phyloP scores from a whole-genome alignment of 768 basidiomycete genomes.

The Lepiota subincarnata region DNA sequence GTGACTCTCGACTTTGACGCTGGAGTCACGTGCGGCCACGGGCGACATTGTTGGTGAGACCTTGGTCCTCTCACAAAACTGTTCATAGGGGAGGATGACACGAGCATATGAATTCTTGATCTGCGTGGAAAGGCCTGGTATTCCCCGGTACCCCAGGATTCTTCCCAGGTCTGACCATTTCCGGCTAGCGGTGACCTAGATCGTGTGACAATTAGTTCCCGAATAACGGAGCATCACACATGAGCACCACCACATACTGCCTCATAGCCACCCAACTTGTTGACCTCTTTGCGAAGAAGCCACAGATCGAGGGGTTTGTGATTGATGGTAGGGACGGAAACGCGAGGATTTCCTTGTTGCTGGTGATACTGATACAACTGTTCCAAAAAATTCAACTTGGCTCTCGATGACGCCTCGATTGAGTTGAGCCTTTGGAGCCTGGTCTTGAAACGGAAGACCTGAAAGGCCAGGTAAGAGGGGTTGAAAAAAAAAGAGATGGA shows the following conservation, averaged over 20 bases:
- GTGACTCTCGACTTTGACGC: conserved; percentile 46
- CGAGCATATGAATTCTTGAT: conserved; percentile 87
- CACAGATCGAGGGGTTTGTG: conserved; percentile 92
- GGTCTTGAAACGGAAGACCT: conserved; percentile 95
- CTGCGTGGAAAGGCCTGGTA: conserved; percentile 79
- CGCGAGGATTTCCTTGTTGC: conserved; percentile 87
- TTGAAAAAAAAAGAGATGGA: conserved; percentile 19
- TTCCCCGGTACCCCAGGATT: conserved; percentile 75
- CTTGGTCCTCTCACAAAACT: conserved; percentile 75
- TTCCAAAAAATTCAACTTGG: conserved; percentile 95
- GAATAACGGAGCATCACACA: conserved; percentile 16
- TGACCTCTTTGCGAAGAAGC: conserved; percentile 89
- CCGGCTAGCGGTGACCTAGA: conserved; percentile 75
- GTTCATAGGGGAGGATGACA: conserved; percentile 95
- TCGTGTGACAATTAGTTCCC: conserved; percentile 14
- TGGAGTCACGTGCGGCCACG: conserved; percentile 38
- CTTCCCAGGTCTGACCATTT: conserved; percentile 89
- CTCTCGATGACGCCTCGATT: conserved; percentile 94
- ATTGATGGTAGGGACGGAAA: conserved; percentile 92
- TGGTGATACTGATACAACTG: conserved; percentile 96
- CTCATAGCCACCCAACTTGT: conserved; percentile 83
- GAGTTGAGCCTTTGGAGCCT: conserved; percentile 92
- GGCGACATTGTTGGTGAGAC: conserved; percentile 54
- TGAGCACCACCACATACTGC: conserved; percentile 46
- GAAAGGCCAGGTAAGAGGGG: conserved; percentile 26